Conservation (phyloP, 148 eudicot genomes). For the Amaranthus hypochondriacus region DNA sequence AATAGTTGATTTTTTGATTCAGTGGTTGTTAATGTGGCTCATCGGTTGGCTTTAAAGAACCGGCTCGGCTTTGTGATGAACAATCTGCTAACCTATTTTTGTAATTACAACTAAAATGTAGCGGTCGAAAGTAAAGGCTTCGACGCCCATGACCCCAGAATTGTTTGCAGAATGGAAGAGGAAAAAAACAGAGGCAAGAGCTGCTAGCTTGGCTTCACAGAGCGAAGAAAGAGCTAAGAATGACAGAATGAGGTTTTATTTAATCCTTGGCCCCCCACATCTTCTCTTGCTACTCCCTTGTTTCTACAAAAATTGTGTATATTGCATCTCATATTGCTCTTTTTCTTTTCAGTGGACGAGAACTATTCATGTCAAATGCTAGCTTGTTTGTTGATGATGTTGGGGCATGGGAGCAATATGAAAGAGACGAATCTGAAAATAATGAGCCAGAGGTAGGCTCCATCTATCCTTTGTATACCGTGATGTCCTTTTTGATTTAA, state of each 20-base stretch:
- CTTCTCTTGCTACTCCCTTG: background rate
- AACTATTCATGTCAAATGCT: slow-evolving; percentile 68
- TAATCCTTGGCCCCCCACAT: background rate
- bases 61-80: background rate
- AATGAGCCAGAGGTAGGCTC: slow-evolving; percentile 43
- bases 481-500: background rate
- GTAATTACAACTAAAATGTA: slow-evolving; percentile 9
- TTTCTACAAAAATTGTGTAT: background rate
- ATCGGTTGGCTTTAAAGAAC: background rate
- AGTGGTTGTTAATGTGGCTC: background rate
- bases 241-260: slow-evolving; percentile 71
- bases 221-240: slow-evolving; percentile 82
- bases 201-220: slow-evolving; percentile 65
- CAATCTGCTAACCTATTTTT: slow-evolving; percentile 17
- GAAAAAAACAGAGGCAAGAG: slow-evolving; percentile 66
- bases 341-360: slow-evolving; percentile 66
- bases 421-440: slow-evolving; percentile 49
- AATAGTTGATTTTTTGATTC: slow-evolving; percentile 2
- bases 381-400: slow-evolving; percentile 76
- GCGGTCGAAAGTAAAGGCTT: slow-evolving; percentile 60
- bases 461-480: background rate
- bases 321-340: background rate
- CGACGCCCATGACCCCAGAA: slow-evolving; percentile 75
- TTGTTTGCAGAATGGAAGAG: slow-evolving; percentile 64
- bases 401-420: slow-evolving; percentile 67